Base-by-base conservation (phyloP, 306 rosid species). In the Vachellia collinsii region DNA sequence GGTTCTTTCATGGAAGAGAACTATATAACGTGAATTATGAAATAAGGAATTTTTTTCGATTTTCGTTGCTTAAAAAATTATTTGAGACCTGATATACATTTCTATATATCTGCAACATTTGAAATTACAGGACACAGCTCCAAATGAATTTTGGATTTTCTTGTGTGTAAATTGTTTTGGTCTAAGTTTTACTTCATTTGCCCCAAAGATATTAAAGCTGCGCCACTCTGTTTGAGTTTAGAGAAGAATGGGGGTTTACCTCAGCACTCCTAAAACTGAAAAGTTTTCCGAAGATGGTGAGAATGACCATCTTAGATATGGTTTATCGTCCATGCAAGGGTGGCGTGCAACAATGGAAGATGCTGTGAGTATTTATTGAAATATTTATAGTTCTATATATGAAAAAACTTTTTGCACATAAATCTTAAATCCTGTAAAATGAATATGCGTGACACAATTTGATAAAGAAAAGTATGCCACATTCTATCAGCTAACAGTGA, bases 321-420 rank as follows among this genome's bases (percentile, higher is more conserved):
- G 98, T 62, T 76, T 92, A 75, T 91, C 98, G n/a, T 94, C 97
- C 56, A 94, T 94, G 98, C 98, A 94, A 88, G 98, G 98, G 16
- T 94, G 98, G 98, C 97, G 98, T 34, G 88, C 93, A 72, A 67
- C 97, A 82, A 94, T 94, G 98, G 98, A 94, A 90, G 98, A 94
- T 88, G 98, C 98, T 58, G 98, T 94, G 74, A 89, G 97, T 92
- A 75, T 44, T 56, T 61, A 38, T 63, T 65, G 44, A 37, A 80
- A 75, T 46, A 39, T 44, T 53, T 25, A 47, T 70, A 53, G 63
- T 78, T 74, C 76, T 73, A 34, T 75, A 67, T 39, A 39, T 79
- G 66, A 59, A 77, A 29, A 37, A 71, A 43, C 50, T n/a, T 77
- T 68, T 63, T n/a, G 72, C 11, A 0, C 37, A 43, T 44, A 54